These are phyloP conservation scores for Cyclostephanos tholiformis DNA, from an alignment of 108 stramenopile genomes.

Conservation along the genomic window DNA sequence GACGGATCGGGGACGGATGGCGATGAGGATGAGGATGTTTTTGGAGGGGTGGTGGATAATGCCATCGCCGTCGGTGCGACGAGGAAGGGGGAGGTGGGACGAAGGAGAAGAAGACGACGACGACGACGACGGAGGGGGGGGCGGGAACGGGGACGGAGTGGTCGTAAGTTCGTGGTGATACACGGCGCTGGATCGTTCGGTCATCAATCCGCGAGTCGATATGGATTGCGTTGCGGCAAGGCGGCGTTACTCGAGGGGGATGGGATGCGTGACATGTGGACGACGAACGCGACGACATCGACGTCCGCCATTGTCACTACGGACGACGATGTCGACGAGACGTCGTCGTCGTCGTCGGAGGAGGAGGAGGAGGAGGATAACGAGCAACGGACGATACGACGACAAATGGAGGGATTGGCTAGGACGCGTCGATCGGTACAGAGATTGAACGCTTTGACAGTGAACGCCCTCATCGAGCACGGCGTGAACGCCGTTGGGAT, in stretches of 20 bases:
- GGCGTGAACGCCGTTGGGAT: conserved; percentile 72
- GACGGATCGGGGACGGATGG: not conserved
- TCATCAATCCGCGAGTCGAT: conserved; percentile 73
- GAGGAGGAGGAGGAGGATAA: not conserved
- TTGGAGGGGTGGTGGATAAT: no score
- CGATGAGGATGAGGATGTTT: not conserved
- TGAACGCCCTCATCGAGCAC: conserved; percentile 45
- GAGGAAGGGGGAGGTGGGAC: conserved; percentile 4
- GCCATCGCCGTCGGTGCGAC: no score
- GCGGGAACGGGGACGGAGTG: no score
- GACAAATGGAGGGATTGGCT: conserved; percentile 58
- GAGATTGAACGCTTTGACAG: conserved; percentile 64
- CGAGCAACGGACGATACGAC: conserved; percentile 1
- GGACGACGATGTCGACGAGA: not conserved
- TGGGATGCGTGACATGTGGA: no score
- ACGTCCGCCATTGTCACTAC: not conserved
- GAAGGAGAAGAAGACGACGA: no score
- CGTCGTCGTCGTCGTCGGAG: not conserved
- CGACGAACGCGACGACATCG: not conserved
- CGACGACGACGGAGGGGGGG: no score
- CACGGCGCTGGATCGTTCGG: conserved; percentile 89
- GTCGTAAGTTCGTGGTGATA: conserved; percentile 64
- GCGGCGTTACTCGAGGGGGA: conserved; percentile 33
- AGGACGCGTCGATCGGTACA: conserved; percentile 69
- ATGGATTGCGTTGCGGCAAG: conserved; percentile 59